phyloP scores from a whole-genome alignment of 2,329 filamentous ascomycete species.

The Colletotrichum caudatum region DNA sequence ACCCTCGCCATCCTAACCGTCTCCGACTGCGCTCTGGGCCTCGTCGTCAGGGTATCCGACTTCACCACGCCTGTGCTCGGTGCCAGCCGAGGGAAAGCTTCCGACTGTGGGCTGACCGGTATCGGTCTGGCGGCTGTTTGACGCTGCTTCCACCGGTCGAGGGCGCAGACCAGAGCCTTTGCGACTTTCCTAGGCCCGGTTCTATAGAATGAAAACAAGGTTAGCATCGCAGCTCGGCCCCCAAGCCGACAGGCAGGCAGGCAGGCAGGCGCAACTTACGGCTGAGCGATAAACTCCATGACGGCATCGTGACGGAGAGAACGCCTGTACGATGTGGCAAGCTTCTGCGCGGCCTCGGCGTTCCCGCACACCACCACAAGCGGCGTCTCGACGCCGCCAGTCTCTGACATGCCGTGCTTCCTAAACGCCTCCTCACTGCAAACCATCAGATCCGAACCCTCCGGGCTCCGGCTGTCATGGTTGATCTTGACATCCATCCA shows the following conservation, averaged over 20 bases:
- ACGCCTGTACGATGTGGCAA: constrained; percentile 30
- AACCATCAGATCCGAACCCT: constrained; percentile 45
- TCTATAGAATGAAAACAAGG: background rate
- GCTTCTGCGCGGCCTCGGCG: constrained; percentile 41
- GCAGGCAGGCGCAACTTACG: constrained; percentile 40
- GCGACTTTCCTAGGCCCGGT: constrained; percentile 43
- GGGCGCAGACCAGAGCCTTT: constrained; percentile 37
- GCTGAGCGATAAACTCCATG: constrained; percentile 44
- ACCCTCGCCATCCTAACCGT: constrained; percentile 23
- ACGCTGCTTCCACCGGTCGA: constrained; percentile 40
- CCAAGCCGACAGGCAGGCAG: background rate
- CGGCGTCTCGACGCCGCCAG: constrained; percentile 41
- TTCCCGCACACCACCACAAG: constrained; percentile 43
- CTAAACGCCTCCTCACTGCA: constrained; percentile 47
- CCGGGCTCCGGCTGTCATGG: constrained; percentile 4
- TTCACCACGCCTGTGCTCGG: background rate
- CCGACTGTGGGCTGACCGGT: constrained; percentile 12
- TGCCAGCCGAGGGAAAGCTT: constrained; percentile 7
- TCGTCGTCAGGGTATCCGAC: constrained; percentile 1
- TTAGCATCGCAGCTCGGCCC: background rate
- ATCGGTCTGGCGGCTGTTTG: constrained; percentile 11
- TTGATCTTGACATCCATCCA: constrained; percentile 52
- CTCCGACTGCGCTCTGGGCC: constrained; percentile 33
- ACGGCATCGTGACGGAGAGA: constrained; percentile 26
- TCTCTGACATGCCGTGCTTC: constrained; percentile 33